phyloP scores from a whole-genome alignment of 2,329 filamentous ascomycete genomes.

The Aspergillus terreus region DNA sequence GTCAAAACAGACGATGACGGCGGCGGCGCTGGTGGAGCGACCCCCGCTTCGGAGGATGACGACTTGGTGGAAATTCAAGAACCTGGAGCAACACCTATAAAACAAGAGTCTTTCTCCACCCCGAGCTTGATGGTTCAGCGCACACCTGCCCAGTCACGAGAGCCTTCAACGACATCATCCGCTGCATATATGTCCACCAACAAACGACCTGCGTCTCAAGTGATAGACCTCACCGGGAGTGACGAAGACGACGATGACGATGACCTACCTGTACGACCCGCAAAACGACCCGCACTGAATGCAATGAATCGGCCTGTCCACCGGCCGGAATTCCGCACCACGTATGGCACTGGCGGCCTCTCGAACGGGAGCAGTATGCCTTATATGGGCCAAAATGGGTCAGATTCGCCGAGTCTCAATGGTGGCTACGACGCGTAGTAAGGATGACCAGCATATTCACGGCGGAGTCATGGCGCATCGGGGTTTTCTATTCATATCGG shows the following conservation, averaged over 20 bases:
- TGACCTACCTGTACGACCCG: conserved; percentile 36
- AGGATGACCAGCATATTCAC: conserved; percentile 13
- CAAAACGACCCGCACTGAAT: conserved; percentile 31
- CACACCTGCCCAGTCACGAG: conserved; percentile 33
- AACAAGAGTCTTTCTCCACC: conserved; percentile 29
- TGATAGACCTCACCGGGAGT: conserved; percentile 55
- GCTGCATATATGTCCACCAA: conserved; percentile 31
- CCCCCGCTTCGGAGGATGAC: conserved; percentile 41
- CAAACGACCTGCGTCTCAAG: conserved; percentile 46
- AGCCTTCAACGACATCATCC: conserved; percentile 39
- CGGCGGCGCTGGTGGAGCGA: conserved; percentile 34
- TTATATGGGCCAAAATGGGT: conserved; percentile 14
- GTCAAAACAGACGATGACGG: conserved; percentile 40
- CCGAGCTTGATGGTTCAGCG: conserved; percentile 25
- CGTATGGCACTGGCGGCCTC: conserved; percentile 16
- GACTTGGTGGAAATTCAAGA: conserved; percentile 51
- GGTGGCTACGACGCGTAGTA: conserved; percentile 14
- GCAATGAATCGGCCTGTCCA: conserved; percentile 18
- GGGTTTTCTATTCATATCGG: conserved; percentile 4
- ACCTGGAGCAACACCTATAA: conserved; percentile 31
- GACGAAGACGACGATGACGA: conserved; percentile 46
- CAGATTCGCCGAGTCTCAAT: conserved; percentile 10
- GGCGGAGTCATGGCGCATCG: conserved; percentile 17
- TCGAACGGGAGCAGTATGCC: conserved; percentile 18
- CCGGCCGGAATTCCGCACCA: conserved; percentile 19